Evolutionary conservation across 768 basidiomycete species (phyloP).

Genomic region (Boletus reticuloceps): DNA sequence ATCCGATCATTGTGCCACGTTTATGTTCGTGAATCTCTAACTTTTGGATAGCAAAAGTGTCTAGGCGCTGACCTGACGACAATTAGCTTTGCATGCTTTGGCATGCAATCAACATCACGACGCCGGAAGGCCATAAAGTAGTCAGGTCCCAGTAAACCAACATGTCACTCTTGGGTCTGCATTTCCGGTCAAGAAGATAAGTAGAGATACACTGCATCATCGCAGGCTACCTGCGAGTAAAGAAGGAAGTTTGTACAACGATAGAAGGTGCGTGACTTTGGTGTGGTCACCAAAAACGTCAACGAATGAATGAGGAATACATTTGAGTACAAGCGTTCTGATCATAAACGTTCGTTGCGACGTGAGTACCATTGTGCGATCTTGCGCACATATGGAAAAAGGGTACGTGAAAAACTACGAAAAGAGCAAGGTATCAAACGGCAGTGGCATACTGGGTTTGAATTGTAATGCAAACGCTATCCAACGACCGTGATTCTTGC

Average conservation of each 20-base stretch:
- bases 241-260: conserved; percentile 1
- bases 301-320: background rate
- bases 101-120: background rate
- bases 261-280: conserved; percentile 1
- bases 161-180: background rate
- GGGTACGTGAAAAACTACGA: background rate
- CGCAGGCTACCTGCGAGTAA: background rate
- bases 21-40: background rate
- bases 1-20: background rate
- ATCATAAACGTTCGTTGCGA: conserved; percentile 14
- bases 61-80: too few species aligned
- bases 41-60: background rate
- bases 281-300: conserved; percentile 2
- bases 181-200: background rate
- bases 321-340: background rate
- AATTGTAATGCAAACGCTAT: conserved; percentile 10
- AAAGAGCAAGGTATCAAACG: conserved; percentile 3
- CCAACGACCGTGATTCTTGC: conserved; percentile 2
- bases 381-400: conserved; percentile 5
- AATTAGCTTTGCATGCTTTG: background rate
- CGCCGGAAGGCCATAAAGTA: too few species aligned
- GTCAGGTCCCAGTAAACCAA: background rate
- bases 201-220: conserved; percentile 2
- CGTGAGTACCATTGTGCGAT: conserved; percentile 10
- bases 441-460: conserved; percentile 8